These are phyloP conservation scores for Lipomyces spencermartinsiae DNA, from an alignment of 805 yeast genomes.

Conservation along the genomic window DNA sequence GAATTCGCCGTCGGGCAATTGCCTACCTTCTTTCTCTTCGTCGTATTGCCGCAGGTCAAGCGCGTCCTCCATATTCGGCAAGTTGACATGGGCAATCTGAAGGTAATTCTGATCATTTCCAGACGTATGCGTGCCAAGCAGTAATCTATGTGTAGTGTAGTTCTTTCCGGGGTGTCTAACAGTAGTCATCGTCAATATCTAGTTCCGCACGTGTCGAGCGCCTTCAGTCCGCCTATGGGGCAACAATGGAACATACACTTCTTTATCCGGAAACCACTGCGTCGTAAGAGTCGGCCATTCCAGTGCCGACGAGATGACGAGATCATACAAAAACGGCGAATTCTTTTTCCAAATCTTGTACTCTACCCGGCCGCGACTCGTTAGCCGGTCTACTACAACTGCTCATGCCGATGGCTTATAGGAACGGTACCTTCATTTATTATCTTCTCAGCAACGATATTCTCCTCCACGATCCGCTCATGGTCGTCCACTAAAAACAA, in stretches of 20 bases:
- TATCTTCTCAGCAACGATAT: constrained; percentile 33
- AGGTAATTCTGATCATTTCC: constrained; percentile 61
- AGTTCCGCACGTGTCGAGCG: not conserved
- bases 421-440: constrained; percentile 32
- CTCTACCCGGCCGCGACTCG: constrained; percentile 42
- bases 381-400: not conserved
- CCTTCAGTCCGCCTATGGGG: too few relatives aligned
- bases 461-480: constrained; percentile 36
- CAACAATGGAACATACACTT: too few relatives aligned
- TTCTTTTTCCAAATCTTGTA: constrained; percentile 70
- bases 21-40: constrained; percentile 41
- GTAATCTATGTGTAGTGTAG: constrained; percentile 52
- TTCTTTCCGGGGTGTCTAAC: constrained; percentile 39
- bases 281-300: constrained; percentile 69
- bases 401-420: too few relatives aligned
- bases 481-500: constrained; percentile 29
- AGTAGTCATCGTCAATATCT: constrained; percentile 3
- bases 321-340: constrained; percentile 60
- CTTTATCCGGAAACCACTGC: constrained; percentile 68
- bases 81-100: constrained; percentile 47
- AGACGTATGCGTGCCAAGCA: constrained; percentile 70
- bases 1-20: not conserved
- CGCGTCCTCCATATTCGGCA: constrained; percentile 43
- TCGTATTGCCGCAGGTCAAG: constrained; percentile 38
- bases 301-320: constrained; percentile 58